Base-by-base conservation (phyloP, 257 asterid genomes). In the Prunella vulgaris region DNA sequence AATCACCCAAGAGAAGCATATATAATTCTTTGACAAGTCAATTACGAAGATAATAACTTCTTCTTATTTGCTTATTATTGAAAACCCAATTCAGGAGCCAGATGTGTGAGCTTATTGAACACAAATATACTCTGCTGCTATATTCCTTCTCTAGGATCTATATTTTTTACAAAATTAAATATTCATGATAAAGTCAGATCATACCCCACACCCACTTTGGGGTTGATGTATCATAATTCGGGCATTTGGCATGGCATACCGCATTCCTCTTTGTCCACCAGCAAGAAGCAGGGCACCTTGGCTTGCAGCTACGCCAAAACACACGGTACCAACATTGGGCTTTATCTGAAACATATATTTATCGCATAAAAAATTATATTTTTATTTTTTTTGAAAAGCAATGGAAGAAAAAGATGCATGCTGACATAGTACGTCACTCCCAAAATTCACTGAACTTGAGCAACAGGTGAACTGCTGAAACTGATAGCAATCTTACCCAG, bases 201-300 rank as follows among this genome's bases (percentile, higher is more conserved):
- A 37, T 94, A 94, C 99, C 96, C 92, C 99, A 27, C 89, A 85
- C 38, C 93, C 96, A 76, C 96, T 85, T 78, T 87, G 99, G 51
- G 99, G 99, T 78, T 91, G 99, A 77, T 89, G 90, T 65, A 94
- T 84, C 99, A 94, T 89, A 77, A 94, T 87, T 12, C 99, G 97
- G 28, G 99, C 74, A 80, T 94, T 94, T 66, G 99, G 99, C 97
- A 94, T 94, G 73, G 99, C 75, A 74, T 91, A 94, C 37, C 99
- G 94, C 99, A 94, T 94, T 59, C 97, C 97, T 84, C 87, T 91
- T 77, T 89, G 85, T 69, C 99, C 99, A 60, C 97, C 97, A 58
- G 99, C 99, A 83, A 94, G 99, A 70, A 94, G 96, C 72, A 94
- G 95, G 22, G 93, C 90, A 49, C 89, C 97, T 71, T 91, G 91